A percentile compares a stretch with the other conserved stretches of the same genome.
These are phyloP conservation scores for Trichoderma hamatum DNA, from an alignment of 2,329 filamentous ascomycete species.

Conservation along the genomic window DNA sequence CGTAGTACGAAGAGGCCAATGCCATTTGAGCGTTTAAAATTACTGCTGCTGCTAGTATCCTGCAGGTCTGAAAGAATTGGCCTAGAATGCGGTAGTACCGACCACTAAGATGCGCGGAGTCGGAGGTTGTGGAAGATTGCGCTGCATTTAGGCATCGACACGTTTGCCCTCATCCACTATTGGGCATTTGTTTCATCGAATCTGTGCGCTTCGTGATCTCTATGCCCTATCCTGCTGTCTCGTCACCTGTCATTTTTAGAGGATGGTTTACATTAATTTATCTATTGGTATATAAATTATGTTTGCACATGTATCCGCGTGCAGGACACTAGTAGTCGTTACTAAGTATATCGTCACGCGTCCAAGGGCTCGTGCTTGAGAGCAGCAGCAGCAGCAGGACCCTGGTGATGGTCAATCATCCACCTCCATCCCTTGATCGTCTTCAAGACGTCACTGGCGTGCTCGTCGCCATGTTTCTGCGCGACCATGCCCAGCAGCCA, in stretches of 20 bases:
- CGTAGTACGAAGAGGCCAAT: background rate
- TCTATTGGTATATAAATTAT: background rate
- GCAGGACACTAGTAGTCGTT: background rate
- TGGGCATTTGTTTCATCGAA: background rate
- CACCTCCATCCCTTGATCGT: constrained; percentile 35
- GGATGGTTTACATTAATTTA: background rate
- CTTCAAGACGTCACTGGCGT: constrained; percentile 29
- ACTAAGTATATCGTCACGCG: background rate
- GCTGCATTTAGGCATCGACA: constrained; percentile 8
- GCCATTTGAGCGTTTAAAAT: background rate
- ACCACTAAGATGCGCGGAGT: background rate
- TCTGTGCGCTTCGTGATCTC: background rate
- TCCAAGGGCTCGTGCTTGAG: background rate
- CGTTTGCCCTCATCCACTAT: background rate
- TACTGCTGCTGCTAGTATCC: constrained; percentile 1
- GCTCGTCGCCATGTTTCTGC: constrained; percentile 29
- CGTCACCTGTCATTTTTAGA: background rate
- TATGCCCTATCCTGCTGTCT: background rate
- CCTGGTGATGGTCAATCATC: constrained; percentile 24
- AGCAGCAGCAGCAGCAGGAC: background rate
- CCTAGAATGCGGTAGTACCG: background rate
- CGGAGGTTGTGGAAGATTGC: background rate
- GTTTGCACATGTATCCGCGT: background rate
- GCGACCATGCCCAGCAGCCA: constrained; percentile 38
- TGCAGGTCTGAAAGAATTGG: constrained; percentile 12